A percentile compares a stretch with the other conserved stretches of the same genome.
Evolutionary conservation across 202 grass and related monocot species (phyloP).

Genomic region (Setaria viridis): DNA sequence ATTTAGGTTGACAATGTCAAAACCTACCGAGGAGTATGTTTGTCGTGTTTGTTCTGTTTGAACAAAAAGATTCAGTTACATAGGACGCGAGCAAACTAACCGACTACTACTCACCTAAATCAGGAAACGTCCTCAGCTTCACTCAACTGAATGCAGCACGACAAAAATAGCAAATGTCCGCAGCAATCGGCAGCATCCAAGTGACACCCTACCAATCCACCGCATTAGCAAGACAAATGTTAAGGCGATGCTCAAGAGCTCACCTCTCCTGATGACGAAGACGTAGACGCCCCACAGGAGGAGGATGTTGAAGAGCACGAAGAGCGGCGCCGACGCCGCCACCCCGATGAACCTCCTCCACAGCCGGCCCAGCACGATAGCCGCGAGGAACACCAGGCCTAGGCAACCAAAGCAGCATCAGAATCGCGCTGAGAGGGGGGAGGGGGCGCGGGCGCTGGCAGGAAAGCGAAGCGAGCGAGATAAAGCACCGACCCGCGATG

Average conservation of each 20-base stretch:
- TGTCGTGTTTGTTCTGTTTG: neutral
- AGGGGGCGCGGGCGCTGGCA: neutral
- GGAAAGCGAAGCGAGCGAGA: neutral
- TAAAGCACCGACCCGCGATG: constrained; percentile 59
- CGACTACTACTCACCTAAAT: constrained; percentile 2
- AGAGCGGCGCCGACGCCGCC: constrained; percentile 67
- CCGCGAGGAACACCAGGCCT: constrained; percentile 77
- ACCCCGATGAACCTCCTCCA: constrained; percentile 81
- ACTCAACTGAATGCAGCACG: neutral
- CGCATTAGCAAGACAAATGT: neutral
- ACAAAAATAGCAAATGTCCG: constrained; percentile 9
- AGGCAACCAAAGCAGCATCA: constrained; percentile 36
- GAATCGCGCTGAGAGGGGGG: neutral
- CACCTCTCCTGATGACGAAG: constrained; percentile 75
- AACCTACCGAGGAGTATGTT: neutral
- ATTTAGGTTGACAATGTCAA: neutral
- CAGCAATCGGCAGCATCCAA: constrained; percentile 1
- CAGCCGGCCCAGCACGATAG: constrained; percentile 69
- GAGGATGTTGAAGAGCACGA: constrained; percentile 95
- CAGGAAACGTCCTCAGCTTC: constrained; percentile 18
- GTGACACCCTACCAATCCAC: constrained; percentile 17
- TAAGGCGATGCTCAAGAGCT: constrained; percentile 18
- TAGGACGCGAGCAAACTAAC: neutral
- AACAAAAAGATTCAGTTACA: neutral
- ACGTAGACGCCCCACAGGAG: constrained; percentile 87